Percentiles rank a stretch among this genome's conserved stretches.
Conservation (phyloP, 2,329 filamentous ascomycete genomes). For the Fusarium sp. region DNA sequence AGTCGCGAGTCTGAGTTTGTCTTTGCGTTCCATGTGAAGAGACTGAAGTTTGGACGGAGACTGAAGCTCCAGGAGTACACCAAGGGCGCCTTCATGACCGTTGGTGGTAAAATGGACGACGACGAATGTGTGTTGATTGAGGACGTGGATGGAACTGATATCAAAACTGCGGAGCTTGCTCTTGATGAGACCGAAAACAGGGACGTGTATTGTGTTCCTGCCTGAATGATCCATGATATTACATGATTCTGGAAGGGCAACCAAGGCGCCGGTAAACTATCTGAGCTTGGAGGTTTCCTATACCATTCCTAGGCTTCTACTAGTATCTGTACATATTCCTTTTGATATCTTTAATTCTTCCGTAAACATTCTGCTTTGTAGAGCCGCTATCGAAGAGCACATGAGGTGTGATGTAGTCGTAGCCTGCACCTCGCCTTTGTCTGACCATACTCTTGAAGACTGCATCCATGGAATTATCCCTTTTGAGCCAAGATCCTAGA, state of each 20-base stretch:
- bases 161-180: neutral
- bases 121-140: neutral
- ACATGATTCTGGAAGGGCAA: neutral
- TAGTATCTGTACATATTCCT: neutral
- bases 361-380: neutral
- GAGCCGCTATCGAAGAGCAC: neutral
- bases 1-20: constrained; percentile 4
- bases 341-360: neutral
- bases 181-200: neutral
- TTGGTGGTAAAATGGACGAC: neutral
- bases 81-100: neutral
- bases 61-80: neutral
- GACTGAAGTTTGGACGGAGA: neutral
- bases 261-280: neutral
- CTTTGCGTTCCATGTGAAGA: neutral
- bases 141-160: neutral
- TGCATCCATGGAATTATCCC: neutral
- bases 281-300: neutral
- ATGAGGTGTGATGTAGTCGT: neutral
- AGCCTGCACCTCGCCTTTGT: neutral
- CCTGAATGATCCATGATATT: neutral
- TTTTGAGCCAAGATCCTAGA: neutral
- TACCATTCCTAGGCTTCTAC: neutral
- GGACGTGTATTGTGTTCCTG: neutral
- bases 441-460: neutral